Percentiles rank a stretch among this genome's conserved stretches.
Evolutionary conservation across 106 monocot genomes (phyloP).

Genomic region (Alisma plantagoaquatica): DNA sequence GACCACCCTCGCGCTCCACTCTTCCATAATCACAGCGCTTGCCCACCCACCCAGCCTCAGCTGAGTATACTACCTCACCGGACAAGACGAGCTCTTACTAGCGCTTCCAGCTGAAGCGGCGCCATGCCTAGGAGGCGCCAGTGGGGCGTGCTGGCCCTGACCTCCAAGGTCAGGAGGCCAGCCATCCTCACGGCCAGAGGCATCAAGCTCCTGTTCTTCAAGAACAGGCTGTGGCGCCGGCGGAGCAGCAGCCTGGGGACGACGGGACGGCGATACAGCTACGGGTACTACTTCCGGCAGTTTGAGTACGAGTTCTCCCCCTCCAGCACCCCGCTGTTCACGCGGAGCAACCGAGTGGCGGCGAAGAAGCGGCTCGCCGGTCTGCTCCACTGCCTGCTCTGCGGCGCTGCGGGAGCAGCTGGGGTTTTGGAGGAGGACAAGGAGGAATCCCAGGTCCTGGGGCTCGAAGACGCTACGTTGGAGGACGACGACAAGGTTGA

Average conservation of each 20-base stretch:
- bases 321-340: constrained; percentile 4
- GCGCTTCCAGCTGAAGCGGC: neutral
- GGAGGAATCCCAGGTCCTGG: neutral
- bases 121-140: neutral
- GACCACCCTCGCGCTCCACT: neutral
- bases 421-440: neutral
- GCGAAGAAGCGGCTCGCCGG: neutral
- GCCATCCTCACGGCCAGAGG: neutral
- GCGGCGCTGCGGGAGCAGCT: neutral
- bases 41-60: no score
- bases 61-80: neutral
- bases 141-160: neutral
- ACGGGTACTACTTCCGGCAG: neutral
- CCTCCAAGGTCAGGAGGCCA: neutral
- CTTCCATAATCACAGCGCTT: neutral
- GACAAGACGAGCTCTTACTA: neutral
- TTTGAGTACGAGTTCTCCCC: constrained; percentile 2
- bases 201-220: neutral
- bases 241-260: neutral
- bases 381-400: neutral
- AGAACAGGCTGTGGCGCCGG: neutral
- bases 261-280: neutral
- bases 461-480: neutral
- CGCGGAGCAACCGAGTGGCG: neutral
- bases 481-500: neutral